Base-by-base conservation (phyloP, 225 moss, liverwort and hornwort species). In the Marchantia paleacea region DNA sequence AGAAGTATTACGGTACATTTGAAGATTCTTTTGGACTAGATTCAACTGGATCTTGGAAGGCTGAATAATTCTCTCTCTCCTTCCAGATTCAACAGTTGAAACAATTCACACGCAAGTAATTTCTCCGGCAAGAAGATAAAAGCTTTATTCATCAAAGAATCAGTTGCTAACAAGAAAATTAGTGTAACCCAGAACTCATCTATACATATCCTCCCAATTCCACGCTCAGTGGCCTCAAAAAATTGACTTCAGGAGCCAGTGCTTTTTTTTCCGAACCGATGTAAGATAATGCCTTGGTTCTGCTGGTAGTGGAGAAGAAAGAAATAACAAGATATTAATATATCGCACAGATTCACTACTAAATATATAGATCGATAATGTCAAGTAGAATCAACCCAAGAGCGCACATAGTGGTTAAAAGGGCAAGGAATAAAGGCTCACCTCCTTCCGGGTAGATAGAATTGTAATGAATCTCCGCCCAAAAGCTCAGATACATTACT, bases 391-490 rank as follows among this genome's bases (percentile, higher is more conserved):
- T 60, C 0, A 76, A 31, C 55, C 75, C 58, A 4, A 75, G 9
- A 60, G 65, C 15, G 12, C 29, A 69, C 19, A 19, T 12, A 28
- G 39, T 47, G 16, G 55, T 55, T 29, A 8, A 58, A 60, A 58
- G 19, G 54, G 18, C n/a, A 75, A 7, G 39, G 65, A 62, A 62
- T 54, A 54, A 62, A 28, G 85, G 68, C 87, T 80, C 86, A 94
- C 94, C 92, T 90, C 92, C 92, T 63, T 91, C 83, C 55, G 91
- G 57, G 76, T 92, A 92, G 12, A 97, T 93, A 28, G 97, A 97
- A 77, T 97, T 97, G 7, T 97, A 97, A 67, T 97, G 96, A 71
- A 97, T 86, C 69, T 97, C 96, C 13, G 96, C 90, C 96, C 96
- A 97, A 75, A 94, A 97, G 91, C 94, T 97, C 18, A 97, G 85